These are phyloP conservation scores for Kokia cookei DNA, from an alignment of 441 rosid species.

Conservation along the genomic window DNA sequence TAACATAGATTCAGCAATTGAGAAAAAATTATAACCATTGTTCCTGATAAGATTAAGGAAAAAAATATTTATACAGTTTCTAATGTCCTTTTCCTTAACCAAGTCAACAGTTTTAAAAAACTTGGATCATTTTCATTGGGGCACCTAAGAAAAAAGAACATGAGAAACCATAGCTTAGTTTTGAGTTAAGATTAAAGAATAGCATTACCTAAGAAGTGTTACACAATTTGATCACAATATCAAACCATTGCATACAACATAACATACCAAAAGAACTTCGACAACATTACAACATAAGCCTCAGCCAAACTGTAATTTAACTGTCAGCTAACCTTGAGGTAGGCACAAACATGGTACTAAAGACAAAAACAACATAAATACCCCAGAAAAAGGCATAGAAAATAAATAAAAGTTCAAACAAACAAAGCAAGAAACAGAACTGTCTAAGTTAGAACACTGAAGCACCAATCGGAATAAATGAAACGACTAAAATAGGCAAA, in stretches of 20 bases:
- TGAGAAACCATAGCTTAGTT: background rate
- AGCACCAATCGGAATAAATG: background rate
- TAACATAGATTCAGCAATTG: background rate
- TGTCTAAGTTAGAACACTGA: background rate
- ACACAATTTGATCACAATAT: background rate
- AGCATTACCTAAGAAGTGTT: background rate
- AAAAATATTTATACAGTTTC: background rate
- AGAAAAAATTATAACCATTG: background rate
- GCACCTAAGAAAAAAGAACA: background rate
- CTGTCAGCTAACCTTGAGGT: background rate
- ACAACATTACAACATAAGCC: background rate
- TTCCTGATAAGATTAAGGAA: background rate
- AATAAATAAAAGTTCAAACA: background rate
- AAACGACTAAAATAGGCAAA: background rate
- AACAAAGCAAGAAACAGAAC: background rate
- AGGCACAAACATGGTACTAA: background rate
- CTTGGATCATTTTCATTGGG: background rate
- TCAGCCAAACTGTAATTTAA: background rate
- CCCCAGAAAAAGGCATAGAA: background rate
- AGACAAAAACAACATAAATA: background rate
- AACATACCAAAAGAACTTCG: background rate
- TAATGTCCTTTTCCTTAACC: background rate
- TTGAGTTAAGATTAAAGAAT: background rate
- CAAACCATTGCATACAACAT: background rate
- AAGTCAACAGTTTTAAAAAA: background rate